Conservation (phyloP, 805 yeast species). For the Ogataea naganishii region DNA sequence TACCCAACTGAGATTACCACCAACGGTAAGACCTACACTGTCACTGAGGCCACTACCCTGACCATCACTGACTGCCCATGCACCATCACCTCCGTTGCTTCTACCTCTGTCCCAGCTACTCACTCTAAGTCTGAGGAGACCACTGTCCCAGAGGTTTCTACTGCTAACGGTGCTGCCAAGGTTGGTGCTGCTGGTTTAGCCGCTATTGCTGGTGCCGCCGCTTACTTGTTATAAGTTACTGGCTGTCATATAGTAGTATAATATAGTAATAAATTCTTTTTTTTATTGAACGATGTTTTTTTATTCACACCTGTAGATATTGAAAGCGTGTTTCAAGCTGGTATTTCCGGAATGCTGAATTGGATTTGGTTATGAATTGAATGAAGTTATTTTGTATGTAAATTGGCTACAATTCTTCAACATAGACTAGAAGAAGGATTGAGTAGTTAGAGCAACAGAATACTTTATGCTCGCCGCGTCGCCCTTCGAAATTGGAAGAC, state of each 20-base stretch:
- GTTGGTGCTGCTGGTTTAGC: constrained; percentile 23
- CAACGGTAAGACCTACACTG: constrained; percentile 64
- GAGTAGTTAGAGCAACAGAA: no score
- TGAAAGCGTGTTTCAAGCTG: no score
- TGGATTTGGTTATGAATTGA: no score
- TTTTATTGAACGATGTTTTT: neutral
- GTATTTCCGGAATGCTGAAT: no score
- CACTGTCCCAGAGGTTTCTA: constrained; percentile 8
- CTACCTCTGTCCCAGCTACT: constrained; percentile 8
- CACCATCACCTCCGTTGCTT: constrained; percentile 34
- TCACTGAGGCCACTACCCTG: constrained; percentile 70
- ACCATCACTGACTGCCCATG: constrained; percentile 87
- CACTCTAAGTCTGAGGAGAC: constrained; percentile 12
- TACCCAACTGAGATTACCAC: constrained; percentile 55
- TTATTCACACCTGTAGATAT: no score
- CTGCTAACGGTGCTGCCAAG: constrained; percentile 11
- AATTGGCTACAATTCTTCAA: no score
- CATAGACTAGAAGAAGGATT: no score
- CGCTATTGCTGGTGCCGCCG: constrained; percentile 30
- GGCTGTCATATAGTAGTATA: constrained; percentile 3
- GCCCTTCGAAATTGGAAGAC: no score
- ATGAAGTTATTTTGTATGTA: no score
- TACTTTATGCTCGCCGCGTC: no score
- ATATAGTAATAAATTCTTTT: neutral
- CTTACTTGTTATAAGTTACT: constrained; percentile 28